Conservation (phyloP, 2,329 filamentous ascomycete species). For the Endothia cerciana region DNA sequence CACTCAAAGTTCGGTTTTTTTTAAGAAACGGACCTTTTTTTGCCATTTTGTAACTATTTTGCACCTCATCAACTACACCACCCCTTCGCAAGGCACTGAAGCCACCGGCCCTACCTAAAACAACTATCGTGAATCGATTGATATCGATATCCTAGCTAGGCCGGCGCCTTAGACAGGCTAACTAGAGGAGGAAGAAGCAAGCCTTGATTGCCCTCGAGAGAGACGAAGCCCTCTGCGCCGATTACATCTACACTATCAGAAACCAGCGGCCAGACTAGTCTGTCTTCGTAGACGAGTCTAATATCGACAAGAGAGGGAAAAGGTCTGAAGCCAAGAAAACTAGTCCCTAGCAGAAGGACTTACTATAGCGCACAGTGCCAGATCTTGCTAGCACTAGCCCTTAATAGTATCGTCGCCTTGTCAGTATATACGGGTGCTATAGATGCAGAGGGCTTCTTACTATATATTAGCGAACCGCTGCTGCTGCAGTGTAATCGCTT, state of each 20-base stretch:
- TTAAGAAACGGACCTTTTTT: too few species aligned
- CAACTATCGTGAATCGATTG: too few species aligned
- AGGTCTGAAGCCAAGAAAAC: background rate
- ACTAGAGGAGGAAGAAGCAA: background rate
- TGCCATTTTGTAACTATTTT: too few species aligned
- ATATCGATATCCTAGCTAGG: too few species aligned
- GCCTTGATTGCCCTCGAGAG: background rate
- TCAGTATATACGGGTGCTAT: background rate
- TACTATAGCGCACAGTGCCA: background rate
- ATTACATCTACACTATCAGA: background rate
- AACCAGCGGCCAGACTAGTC: background rate
- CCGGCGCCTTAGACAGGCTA: too few species aligned
- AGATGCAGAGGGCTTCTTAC: background rate
- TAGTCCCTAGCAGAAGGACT: background rate
- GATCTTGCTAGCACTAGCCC: background rate
- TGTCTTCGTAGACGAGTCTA: background rate
- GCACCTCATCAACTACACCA: too few species aligned
- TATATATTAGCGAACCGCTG: background rate
- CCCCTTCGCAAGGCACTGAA: too few species aligned
- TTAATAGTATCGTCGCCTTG: background rate
- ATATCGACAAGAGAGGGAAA: background rate
- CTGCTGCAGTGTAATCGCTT: too few species aligned
- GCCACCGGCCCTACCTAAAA: too few species aligned
- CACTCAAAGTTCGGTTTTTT: too few species aligned
- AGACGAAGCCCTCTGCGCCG: background rate